phyloP scores from a whole-genome alignment of 306 rosid genomes.

The Cucurbita ficifolia region DNA sequence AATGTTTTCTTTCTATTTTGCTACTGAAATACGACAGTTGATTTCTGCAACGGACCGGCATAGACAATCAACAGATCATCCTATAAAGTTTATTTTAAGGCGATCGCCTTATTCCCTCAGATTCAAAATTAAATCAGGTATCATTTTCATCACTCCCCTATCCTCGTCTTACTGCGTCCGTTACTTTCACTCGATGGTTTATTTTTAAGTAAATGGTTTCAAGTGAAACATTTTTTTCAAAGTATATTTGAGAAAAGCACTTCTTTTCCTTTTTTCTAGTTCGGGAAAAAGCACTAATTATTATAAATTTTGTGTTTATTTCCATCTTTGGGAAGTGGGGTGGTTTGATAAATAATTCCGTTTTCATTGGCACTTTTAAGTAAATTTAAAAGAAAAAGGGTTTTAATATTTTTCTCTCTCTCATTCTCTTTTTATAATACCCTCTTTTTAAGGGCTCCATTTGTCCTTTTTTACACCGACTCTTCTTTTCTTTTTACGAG shows the following conservation, averaged over 20 bases:
- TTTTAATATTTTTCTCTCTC: too few species aligned
- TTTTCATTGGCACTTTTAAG: not conserved
- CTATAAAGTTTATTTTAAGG: constrained; percentile 85
- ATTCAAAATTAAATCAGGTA: constrained; percentile 94
- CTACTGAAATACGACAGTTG: constrained; percentile 25
- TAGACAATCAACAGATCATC: constrained; percentile 86
- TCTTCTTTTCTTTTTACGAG: not conserved
- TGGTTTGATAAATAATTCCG: not conserved
- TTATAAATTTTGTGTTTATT: not conserved
- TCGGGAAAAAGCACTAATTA: too few species aligned
- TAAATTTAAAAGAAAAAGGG: not conserved
- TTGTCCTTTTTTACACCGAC: not conserved
- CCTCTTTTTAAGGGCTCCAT: too few species aligned
- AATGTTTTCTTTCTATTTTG: not conserved
- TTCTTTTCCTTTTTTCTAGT: too few species aligned
- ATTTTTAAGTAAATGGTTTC: too few species aligned
- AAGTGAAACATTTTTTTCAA: too few species aligned
- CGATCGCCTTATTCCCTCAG: constrained; percentile 56
- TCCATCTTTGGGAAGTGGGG: not conserved
- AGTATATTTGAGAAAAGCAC: too few species aligned
- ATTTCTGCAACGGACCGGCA: constrained; percentile 84
- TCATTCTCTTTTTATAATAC: too few species aligned
- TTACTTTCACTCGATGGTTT: not conserved
- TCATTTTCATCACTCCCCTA: not conserved
- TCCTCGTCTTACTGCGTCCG: not conserved